phyloP scores from a whole-genome alignment of 2,329 filamentous ascomycete genomes.

The Talaromyces sp. region DNA sequence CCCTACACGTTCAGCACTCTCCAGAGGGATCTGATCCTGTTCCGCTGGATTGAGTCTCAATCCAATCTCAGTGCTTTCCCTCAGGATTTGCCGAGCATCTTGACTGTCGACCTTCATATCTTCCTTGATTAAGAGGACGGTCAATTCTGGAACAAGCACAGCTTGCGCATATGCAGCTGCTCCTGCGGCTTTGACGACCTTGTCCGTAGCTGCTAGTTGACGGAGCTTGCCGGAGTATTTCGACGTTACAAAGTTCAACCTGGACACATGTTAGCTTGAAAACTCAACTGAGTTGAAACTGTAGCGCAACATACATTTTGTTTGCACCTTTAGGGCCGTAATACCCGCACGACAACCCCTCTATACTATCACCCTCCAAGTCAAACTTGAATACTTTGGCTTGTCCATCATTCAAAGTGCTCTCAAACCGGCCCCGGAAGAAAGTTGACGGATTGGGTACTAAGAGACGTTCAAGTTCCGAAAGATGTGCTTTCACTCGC shows the following conservation, averaged over 20 bases:
- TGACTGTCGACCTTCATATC: slow-evolving; percentile 51
- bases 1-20: slow-evolving; percentile 13
- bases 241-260: slow-evolving; percentile 58
- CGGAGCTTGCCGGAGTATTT: slow-evolving; percentile 61
- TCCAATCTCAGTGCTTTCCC: slow-evolving; percentile 65
- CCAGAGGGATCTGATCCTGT: slow-evolving; percentile 50
- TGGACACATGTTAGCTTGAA: slow-evolving; percentile 21
- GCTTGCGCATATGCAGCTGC: slow-evolving; percentile 67
- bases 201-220: slow-evolving; percentile 60
- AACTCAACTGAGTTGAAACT: background rate
- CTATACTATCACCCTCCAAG: slow-evolving; percentile 41
- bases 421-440: slow-evolving; percentile 58
- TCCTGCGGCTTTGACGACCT: slow-evolving; percentile 63
- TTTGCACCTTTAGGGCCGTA: slow-evolving; percentile 74
- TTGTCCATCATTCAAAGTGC: slow-evolving; percentile 56
- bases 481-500: slow-evolving; percentile 58
- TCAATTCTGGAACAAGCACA: slow-evolving; percentile 72
- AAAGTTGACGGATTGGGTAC: slow-evolving; percentile 52
- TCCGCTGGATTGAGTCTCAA: slow-evolving; percentile 65
- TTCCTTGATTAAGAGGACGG: slow-evolving; percentile 55
- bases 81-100: slow-evolving; percentile 55
- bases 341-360: slow-evolving; percentile 69
- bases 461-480: slow-evolving; percentile 58
- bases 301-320: slow-evolving; percentile 57
- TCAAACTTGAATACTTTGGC: slow-evolving; percentile 60